Evolutionary conservation across 1,284 basidiomycete species (phyloP).

Genomic region (Ustilago crameri): DNA sequence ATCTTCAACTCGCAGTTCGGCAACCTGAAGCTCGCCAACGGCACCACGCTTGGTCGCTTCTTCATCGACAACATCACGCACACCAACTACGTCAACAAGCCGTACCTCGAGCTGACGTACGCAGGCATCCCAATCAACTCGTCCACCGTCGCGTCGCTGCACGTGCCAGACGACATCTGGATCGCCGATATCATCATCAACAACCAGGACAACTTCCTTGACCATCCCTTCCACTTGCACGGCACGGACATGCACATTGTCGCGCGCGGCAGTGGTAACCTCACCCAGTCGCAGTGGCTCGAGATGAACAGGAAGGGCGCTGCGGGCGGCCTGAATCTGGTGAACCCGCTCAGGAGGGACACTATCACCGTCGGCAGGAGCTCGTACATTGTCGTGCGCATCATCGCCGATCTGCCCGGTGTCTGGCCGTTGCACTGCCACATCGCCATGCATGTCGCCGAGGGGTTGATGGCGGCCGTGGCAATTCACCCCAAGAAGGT

Average conservation of each 20-base stretch:
- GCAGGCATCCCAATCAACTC: slow-evolving; percentile 28
- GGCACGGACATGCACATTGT: slow-evolving; percentile 60
- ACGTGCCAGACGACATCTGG: slow-evolving; percentile 41
- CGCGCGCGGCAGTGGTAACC: slow-evolving; percentile 62
- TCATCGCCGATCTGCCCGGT: slow-evolving; percentile 48
- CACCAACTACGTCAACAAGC: slow-evolving; percentile 60
- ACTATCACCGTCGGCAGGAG: slow-evolving; percentile 62
- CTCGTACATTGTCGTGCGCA: slow-evolving; percentile 57
- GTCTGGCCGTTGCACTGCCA: slow-evolving; percentile 58
- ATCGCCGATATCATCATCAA: slow-evolving; percentile 66
- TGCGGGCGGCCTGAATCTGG: slow-evolving; percentile 44
- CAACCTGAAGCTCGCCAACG: slow-evolving; percentile 34
- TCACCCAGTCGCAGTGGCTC: slow-evolving; percentile 44
- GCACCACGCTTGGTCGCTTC: slow-evolving; percentile 38
- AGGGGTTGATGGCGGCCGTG: slow-evolving; percentile 57
- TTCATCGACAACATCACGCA: slow-evolving; percentile 49
- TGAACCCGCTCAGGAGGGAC: slow-evolving; percentile 69
- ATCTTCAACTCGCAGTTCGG: slow-evolving; percentile 48
- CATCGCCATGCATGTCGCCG: slow-evolving; percentile 55
- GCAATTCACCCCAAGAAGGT: slow-evolving; percentile 57
- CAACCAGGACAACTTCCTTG: slow-evolving; percentile 63
- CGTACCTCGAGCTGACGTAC: slow-evolving; percentile 51
- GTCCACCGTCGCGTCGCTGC: slow-evolving; percentile 31
- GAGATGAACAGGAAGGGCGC: slow-evolving; percentile 17
- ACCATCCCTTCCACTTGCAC: slow-evolving; percentile 66